phyloP scores from a whole-genome alignment of 768 basidiomycete species.

The Daedalea quercina region DNA sequence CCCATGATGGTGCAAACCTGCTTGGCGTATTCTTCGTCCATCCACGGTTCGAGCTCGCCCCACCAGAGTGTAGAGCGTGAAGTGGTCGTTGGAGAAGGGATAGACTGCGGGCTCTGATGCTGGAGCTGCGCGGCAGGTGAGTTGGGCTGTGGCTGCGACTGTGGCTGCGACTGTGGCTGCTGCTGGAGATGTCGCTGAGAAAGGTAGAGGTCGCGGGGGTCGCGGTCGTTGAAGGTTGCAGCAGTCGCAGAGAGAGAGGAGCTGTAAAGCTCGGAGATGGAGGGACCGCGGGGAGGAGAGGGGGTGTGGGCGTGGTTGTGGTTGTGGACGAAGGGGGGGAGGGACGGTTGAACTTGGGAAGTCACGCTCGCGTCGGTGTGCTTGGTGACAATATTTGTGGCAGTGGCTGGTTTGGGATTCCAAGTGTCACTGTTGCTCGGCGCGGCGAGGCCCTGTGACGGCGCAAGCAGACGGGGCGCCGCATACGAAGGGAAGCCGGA shows the following conservation, averaged over 20 bases:
- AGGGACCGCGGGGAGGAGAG: constrained; percentile 16
- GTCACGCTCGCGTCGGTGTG: constrained; percentile 9
- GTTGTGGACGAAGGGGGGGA: constrained; percentile 20
- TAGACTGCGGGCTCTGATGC: constrained; percentile 19
- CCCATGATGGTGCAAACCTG: constrained; percentile 83
- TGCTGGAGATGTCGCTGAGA: constrained; percentile 16
- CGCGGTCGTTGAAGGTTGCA: constrained; percentile 17
- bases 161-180: constrained; percentile 9
- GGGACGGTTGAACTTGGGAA: constrained; percentile 20
- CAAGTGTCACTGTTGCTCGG: constrained; percentile 9
- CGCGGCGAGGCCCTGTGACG: constrained; percentile 13
- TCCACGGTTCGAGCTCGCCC: constrained; percentile 90
- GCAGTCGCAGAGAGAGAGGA: constrained; percentile 14
- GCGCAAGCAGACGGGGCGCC: constrained; percentile 16
- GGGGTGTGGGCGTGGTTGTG: constrained; percentile 21
- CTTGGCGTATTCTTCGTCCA: constrained; percentile 93
- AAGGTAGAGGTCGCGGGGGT: constrained; percentile 12
- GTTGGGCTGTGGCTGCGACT: constrained; percentile 16
- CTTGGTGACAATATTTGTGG: constrained; percentile 15
- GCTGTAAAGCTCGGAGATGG: constrained; percentile 14
- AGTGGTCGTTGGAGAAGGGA: constrained; percentile 19
- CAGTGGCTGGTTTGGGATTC: constrained; percentile 11
- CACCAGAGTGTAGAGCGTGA: constrained; percentile 69
- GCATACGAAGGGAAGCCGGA: constrained; percentile 18
- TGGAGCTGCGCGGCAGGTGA: constrained; percentile 19